Base-by-base conservation (phyloP, 345 rosid genomes). In the Pugionium cornutum region DNA sequence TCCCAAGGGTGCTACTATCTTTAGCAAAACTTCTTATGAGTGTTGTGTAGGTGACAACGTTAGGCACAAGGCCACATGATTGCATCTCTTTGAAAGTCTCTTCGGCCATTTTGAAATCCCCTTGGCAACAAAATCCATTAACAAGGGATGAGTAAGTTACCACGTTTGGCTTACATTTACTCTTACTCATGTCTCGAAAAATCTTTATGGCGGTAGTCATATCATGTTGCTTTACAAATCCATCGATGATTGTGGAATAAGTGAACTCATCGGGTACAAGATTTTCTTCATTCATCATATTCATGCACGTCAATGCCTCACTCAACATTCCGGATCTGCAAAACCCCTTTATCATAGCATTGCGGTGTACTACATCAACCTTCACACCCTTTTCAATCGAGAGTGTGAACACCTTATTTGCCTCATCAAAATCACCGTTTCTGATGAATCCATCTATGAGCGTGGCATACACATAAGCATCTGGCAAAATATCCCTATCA, bases 311-410 rank as follows among this genome's bases (percentile, higher is more conserved):
- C 44, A 89, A 58, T 7, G 94, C 95, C 36, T 87, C 85, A 11
- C 70, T 74, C 84, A 89, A 79, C 87, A 66, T 77, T 48, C 98
- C 97, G 4, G 67, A 77, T 76, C 84, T 86, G 77, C 98, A 86
- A 73, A 78, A 89, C 66, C 96, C 94, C 78, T 87, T 92, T 52
- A 92, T 88, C 98, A 89, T 80, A 70, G 84, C 81, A 51, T 92
- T 92, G 69, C 80, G 79, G 52, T 81, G 94, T 48, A 88, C 94
- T 6, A 79, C 75, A 73, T 80, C 88, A 53, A 77, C 86, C 76
- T 83, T 76, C 57, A 83, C 67, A 58, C 87, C 83, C 66, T 87
- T 80, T 54, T 63, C 81, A 49, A 82, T 60, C 25, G 89, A 73
- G 47, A 80, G 70, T 70, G 73, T 67, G 50, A 84, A 86, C 57